Percentiles rank a stretch among this genome's conserved stretches.
phyloP scores from a whole-genome alignment of 2,329 filamentous ascomycete genomes.

The Bipolaris bicolor region DNA sequence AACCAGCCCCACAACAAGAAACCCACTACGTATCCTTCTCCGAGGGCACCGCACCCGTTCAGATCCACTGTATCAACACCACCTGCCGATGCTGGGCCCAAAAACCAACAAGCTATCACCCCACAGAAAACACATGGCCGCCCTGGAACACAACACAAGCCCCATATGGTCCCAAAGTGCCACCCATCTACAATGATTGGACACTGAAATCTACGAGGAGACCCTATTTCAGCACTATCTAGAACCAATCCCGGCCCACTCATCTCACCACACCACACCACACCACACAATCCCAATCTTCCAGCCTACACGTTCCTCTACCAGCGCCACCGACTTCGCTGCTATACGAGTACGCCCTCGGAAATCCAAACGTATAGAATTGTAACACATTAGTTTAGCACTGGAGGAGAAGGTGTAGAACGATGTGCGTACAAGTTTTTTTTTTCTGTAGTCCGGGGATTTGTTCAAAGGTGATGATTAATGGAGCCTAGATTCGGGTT shows the following conservation, averaged over 20 bases:
- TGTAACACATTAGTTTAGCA: conserved; percentile 39
- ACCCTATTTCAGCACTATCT: background rate
- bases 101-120: background rate
- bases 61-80: background rate
- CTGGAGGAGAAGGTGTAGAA: conserved; percentile 28
- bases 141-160: background rate
- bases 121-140: background rate
- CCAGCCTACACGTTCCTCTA: conserved; percentile 27
- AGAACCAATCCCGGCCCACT: background rate
- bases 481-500: too few species aligned
- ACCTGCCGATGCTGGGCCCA: background rate
- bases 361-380: conserved; percentile 48
- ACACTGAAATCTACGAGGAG: background rate
- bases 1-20: background rate
- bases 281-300: background rate
- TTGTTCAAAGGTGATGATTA: too few species aligned
- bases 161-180: background rate
- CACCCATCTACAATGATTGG: background rate
- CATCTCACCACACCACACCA: too few species aligned
- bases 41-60: background rate
- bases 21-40: too few species aligned
- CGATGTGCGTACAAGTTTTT: conserved; percentile 40
- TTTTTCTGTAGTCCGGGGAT: too few species aligned
- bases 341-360: conserved; percentile 35
- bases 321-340: conserved; percentile 20